A percentile compares a stretch with the other conserved stretches of the same genome.
phyloP scores from a whole-genome alignment of 495 filamentous ascomycete genomes.

The Xylaria nigripes region DNA sequence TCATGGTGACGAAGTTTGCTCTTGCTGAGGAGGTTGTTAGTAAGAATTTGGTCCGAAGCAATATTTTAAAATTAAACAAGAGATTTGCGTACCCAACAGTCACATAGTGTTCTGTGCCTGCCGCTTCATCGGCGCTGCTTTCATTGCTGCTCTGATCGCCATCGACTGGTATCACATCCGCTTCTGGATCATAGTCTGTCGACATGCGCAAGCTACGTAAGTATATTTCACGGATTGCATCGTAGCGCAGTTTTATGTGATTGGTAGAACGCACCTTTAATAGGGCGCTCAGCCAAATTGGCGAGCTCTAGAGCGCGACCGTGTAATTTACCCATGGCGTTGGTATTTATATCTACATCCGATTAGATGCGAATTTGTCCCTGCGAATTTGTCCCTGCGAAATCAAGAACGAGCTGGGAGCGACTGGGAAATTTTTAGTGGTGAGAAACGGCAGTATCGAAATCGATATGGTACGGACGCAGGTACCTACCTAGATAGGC shows the following conservation, averaged over 20 bases:
- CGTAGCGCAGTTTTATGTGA: not conserved
- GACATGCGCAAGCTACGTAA: constrained; percentile 7
- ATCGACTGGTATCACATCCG: constrained; percentile 46
- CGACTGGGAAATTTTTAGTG: constrained; percentile 39
- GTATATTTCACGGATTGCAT: not conserved
- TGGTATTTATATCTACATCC: not conserved
- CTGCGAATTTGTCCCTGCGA: too few relatives aligned
- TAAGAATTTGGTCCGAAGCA: not conserved
- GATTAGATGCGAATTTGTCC: not conserved
- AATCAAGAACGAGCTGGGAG: too few relatives aligned
- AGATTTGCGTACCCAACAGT: constrained; percentile 55
- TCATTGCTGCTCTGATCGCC: constrained; percentile 49
- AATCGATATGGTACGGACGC: too few relatives aligned
- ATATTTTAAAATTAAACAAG: not conserved
- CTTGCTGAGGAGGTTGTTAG: constrained; percentile 46
- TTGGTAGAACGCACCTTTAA: constrained; percentile 26
- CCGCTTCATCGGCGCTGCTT: constrained; percentile 42
- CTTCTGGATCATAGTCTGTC: constrained; percentile 85
- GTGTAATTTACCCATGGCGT: constrained; percentile 29
- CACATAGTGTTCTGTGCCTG: constrained; percentile 74
- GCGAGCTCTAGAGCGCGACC: constrained; percentile 31
- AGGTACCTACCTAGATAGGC: too few relatives aligned
- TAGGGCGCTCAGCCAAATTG: constrained; percentile 33
- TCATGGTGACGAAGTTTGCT: constrained; percentile 75
- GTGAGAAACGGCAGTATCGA: constrained; percentile 35